phyloP scores from a whole-genome alignment of 2,329 filamentous ascomycete genomes.

The Boeremia exigua region DNA sequence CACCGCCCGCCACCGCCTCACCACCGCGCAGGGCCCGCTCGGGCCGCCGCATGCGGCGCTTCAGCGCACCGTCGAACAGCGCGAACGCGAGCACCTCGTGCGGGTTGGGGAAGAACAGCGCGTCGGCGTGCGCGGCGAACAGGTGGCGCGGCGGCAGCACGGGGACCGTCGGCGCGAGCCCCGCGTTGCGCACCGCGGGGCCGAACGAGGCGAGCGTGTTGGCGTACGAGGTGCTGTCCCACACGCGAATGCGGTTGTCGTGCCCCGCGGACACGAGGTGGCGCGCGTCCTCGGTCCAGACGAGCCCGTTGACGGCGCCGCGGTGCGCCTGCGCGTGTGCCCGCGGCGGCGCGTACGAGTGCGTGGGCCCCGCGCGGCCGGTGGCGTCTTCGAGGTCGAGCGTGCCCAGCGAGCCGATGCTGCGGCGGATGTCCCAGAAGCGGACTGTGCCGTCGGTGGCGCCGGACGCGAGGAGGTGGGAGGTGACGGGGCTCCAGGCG shows the following conservation, averaged over 20 bases:
- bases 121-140: conserved; percentile 63
- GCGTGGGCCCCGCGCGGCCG: conserved; percentile 63
- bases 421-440: conserved; percentile 86
- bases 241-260: conserved; percentile 84
- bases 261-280: conserved; percentile 82
- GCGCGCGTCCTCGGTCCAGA: conserved; percentile 81
- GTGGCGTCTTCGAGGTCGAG: conserved; percentile 85
- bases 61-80: conserved; percentile 74
- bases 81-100: conserved; percentile 79
- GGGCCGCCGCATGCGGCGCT: conserved; percentile 73
- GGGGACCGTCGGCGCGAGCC: conserved; percentile 50
- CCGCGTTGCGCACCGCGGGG: conserved; percentile 75
- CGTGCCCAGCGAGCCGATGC: conserved; percentile 75
- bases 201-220: conserved; percentile 92
- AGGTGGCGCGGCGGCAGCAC: conserved; percentile 66
- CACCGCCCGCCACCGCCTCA: not conserved
- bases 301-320: conserved; percentile 81
- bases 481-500: conserved; percentile 81
- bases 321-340: conserved; percentile 67
- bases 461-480: conserved; percentile 81
- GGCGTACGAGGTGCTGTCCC: conserved; percentile 79
- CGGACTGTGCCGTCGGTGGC: conserved; percentile 84
- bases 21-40: conserved; percentile 39
- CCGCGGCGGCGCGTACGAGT: conserved; percentile 47
- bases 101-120: conserved; percentile 80